A percentile compares a stretch with the other conserved stretches of the same genome.
Evolutionary conservation across 2,329 filamentous ascomycete genomes (phyloP).

Genomic region (Aplosporella prunicola): DNA sequence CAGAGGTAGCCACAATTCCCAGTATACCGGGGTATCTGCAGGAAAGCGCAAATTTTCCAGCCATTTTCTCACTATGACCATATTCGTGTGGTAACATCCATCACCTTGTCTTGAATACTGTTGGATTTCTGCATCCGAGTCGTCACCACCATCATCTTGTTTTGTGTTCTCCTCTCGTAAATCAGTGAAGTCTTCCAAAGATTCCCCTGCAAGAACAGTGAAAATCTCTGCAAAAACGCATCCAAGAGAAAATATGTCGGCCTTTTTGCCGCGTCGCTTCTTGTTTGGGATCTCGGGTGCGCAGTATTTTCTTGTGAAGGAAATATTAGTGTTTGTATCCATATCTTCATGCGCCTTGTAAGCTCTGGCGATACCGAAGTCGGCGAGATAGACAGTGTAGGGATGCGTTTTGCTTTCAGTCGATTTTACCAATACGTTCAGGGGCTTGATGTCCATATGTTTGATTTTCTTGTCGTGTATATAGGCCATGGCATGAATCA

Average conservation of each 20-base stretch:
- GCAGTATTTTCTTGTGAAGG: constrained; percentile 25
- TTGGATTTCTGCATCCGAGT: no score
- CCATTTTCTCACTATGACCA: no score
- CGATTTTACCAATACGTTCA: constrained; percentile 18
- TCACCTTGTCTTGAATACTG: no score
- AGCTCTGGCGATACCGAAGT: constrained; percentile 24
- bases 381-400: constrained; percentile 27
- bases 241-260: constrained; percentile 20
- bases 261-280: constrained; percentile 21
- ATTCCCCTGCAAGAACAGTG: constrained; percentile 9
- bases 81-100: no score
- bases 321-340: constrained; percentile 15
- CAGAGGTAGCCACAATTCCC: no score
- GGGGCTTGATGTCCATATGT: constrained; percentile 22
- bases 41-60: no score
- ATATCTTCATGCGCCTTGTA: constrained; percentile 17
- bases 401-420: constrained; percentile 15
- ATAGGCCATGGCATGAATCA: constrained; percentile 12
- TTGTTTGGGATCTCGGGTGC: constrained; percentile 27
- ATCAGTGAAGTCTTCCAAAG: no score
- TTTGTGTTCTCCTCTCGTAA: no score
- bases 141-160: no score
- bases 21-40: no score
- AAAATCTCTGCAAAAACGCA: constrained; percentile 18
- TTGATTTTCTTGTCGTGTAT: constrained; percentile 15